Conservation (phyloP, 108 stramenopile species). For the Schizochytrium sp. region DNA sequence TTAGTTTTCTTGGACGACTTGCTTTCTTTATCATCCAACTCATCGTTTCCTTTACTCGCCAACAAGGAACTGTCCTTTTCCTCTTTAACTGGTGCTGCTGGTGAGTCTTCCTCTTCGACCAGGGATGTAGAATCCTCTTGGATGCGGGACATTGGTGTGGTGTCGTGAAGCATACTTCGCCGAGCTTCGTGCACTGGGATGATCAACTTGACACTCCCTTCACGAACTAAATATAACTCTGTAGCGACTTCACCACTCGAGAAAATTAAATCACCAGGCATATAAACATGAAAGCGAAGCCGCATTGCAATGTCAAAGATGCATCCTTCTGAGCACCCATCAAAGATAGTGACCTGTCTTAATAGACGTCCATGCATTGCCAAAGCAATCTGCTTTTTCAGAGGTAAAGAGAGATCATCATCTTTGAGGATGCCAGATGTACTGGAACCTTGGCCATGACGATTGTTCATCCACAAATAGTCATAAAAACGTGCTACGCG, state of each 20-base stretch:
- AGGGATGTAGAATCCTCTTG: not conserved
- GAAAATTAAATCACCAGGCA: conserved; percentile 1
- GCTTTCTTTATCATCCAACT: too few relatives aligned
- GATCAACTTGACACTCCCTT: conserved; percentile 7
- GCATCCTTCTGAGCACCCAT: conserved; percentile 3
- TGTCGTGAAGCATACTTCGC: conserved; percentile 1
- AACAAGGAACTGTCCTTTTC: not conserved
- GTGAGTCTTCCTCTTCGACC: not conserved
- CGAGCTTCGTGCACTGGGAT: not conserved
- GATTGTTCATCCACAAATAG: conserved; percentile 61
- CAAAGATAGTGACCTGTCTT: conserved; percentile 28
- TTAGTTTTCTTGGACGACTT: too few relatives aligned
- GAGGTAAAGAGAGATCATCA: conserved; percentile 5
- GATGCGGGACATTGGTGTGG: not conserved
- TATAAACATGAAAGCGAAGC: not conserved
- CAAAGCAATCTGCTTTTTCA: not conserved
- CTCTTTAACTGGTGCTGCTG: not conserved
- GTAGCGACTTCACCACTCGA: conserved; percentile 3
- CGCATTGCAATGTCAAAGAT: conserved; percentile 59
- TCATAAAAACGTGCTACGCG: conserved; percentile 30
- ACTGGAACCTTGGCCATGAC: not conserved
- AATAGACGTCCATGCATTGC: conserved; percentile 37
- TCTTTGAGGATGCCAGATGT: conserved; percentile 20
- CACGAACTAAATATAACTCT: conserved; percentile 42
- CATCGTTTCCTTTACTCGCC: not conserved